Percentiles rank a stretch among this genome's conserved stretches.
Conservation (phyloP, 2,329 filamentous ascomycete species). For the Ascosphaera aggregata region DNA sequence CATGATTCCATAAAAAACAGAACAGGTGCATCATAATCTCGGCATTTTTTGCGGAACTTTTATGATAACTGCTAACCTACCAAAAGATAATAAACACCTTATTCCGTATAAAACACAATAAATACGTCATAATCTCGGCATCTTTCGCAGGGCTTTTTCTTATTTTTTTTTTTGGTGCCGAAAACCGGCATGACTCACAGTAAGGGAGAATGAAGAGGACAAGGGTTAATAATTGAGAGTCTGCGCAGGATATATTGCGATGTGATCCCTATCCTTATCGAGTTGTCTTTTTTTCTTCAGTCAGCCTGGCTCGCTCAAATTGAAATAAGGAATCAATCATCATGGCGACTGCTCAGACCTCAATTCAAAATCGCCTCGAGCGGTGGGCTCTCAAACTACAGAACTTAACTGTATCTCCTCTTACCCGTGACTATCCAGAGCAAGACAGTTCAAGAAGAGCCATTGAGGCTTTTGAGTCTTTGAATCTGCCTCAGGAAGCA, state of each 20-base stretch:
- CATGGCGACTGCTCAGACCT: constrained; percentile 3
- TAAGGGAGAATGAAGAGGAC: too few species aligned
- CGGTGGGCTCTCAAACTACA: constrained; percentile 19
- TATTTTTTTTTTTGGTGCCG: not conserved
- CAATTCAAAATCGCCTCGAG: constrained; percentile 17
- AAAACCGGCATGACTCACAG: not conserved
- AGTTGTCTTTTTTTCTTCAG: not conserved
- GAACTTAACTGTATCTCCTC: constrained; percentile 20
- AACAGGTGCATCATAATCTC: too few species aligned
- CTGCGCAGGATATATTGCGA: not conserved
- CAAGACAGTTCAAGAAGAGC: constrained; percentile 15
- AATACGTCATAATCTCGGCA: too few species aligned
- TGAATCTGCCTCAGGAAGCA: constrained; percentile 15
- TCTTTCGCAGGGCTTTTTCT: not conserved
- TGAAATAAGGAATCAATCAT: too few species aligned
- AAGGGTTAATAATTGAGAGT: too few species aligned
- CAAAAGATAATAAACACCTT: too few species aligned
- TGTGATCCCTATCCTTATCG: not conserved
- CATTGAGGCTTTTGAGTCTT: constrained; percentile 21
- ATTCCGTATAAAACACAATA: too few species aligned
- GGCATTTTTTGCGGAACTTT: too few species aligned
- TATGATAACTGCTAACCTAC: too few species aligned
- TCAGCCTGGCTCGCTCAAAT: not conserved
- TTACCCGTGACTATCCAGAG: constrained; percentile 22
- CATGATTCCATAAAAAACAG: too few species aligned